Conservation (phyloP, 495 filamentous ascomycete genomes). For the Xylaria curta region DNA sequence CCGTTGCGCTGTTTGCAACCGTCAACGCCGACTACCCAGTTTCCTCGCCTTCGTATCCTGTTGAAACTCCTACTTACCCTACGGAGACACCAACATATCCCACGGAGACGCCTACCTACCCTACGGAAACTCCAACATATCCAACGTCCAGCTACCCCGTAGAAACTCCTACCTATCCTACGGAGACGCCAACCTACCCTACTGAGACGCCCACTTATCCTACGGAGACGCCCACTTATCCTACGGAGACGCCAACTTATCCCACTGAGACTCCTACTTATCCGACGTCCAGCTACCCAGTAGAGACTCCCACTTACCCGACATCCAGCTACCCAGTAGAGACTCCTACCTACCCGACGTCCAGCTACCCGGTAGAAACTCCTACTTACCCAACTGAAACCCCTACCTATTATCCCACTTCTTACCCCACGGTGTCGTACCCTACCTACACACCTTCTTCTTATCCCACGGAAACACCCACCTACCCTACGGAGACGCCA, state of each 20-base stretch:
- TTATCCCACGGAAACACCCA: constrained; percentile 7
- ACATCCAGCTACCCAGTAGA: neutral
- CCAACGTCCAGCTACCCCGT: constrained; percentile 17
- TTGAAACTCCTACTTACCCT: constrained; percentile 20
- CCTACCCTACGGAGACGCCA: constrained; percentile 5
- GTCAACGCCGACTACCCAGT: constrained; percentile 36
- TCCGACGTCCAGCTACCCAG: constrained; percentile 3
- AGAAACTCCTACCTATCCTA: constrained; percentile 22
- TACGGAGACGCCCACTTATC: constrained; percentile 9
- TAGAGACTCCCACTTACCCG: constrained; percentile 5
- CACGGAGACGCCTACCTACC: constrained; percentile 10
- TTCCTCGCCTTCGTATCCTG: constrained; percentile 27
- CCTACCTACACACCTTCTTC: constrained; percentile 17
- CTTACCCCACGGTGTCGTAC: constrained; percentile 25
- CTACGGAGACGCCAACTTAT: neutral
- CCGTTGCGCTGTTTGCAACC: constrained; percentile 42
- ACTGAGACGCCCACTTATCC: neutral
- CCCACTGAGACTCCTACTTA: constrained; percentile 9
- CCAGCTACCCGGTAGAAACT: constrained; percentile 15
- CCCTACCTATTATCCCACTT: constrained; percentile 23
- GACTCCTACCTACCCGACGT: constrained; percentile 18
- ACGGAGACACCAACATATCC: constrained; percentile 9
- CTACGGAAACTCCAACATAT: constrained; percentile 8
- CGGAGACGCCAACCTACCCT: constrained; percentile 6
- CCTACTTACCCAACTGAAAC: constrained; percentile 22